phyloP scores from a whole-genome alignment of 2,329 filamentous ascomycete species.

The Aspergillus ochraceoroseus region DNA sequence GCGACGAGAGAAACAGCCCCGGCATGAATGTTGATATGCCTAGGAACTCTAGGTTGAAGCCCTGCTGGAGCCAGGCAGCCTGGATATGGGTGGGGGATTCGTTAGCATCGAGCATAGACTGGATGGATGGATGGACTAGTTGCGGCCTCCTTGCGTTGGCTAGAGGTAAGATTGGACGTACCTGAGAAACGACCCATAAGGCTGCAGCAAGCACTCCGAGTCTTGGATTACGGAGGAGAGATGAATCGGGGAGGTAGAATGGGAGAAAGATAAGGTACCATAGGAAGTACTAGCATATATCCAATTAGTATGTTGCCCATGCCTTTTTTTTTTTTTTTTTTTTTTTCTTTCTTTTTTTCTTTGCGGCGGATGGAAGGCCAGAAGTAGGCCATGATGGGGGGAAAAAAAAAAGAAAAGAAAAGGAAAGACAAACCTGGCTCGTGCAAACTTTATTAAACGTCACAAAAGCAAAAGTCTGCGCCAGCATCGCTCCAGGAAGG shows the following conservation, averaged over 20 bases:
- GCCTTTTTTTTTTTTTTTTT: slow-evolving; percentile 3
- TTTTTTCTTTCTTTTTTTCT: neutral
- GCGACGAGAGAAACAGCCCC: slow-evolving; percentile 69
- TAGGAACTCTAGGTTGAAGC: slow-evolving; percentile 70
- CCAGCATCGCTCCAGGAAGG: slow-evolving; percentile 77
- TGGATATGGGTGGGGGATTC: slow-evolving; percentile 36
- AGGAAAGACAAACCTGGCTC: slow-evolving; percentile 65
- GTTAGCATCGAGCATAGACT: too few relatives aligned
- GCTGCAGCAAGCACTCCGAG: slow-evolving; percentile 61
- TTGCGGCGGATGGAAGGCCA: neutral
- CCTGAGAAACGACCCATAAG: slow-evolving; percentile 72
- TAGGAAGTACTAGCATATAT: slow-evolving; percentile 93
- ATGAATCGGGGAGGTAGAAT: slow-evolving; percentile 78
- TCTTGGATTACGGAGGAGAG: slow-evolving; percentile 56
- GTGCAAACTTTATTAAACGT: slow-evolving; percentile 99
- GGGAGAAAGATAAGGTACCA: slow-evolving; percentile 96
- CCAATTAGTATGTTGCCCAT: too few relatives aligned
- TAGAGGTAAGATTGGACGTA: slow-evolving; percentile 28
- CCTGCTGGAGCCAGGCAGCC: slow-evolving; percentile 69
- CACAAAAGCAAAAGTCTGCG: slow-evolving; percentile 95
- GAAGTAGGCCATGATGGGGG: neutral
- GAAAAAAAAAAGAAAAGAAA: neutral
- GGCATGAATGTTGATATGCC: slow-evolving; percentile 80
- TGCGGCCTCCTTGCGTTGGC: too few relatives aligned
- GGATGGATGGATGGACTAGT: too few relatives aligned